phyloP scores from a whole-genome alignment of 805 yeast genomes.

The Wickerhamomyces queroliae region DNA sequence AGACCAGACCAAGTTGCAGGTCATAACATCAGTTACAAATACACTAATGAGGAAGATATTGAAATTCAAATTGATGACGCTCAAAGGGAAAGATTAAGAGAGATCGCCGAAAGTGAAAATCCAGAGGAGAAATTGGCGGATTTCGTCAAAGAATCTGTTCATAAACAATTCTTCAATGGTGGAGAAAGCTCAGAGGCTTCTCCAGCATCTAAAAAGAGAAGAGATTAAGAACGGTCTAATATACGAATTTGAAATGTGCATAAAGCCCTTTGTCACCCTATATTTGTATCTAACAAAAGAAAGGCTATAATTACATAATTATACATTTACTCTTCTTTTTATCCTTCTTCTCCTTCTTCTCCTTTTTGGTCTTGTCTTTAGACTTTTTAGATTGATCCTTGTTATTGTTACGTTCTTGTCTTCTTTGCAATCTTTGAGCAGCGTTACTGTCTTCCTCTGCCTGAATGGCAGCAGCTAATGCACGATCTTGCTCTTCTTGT shows the following conservation, averaged over 20 bases:
- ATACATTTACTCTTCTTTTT: constrained; percentile 2
- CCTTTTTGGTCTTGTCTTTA: constrained; percentile 1
- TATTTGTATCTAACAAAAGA: no score
- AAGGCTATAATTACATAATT: no score
- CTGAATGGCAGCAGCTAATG: constrained; percentile 40
- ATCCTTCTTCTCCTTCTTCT: constrained; percentile 8
- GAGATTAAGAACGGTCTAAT: constrained; percentile 6
- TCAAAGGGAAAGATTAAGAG: constrained; percentile 59
- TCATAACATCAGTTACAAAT: constrained; percentile 49
- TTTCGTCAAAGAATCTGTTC: constrained; percentile 60
- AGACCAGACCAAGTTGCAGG: constrained; percentile 24
- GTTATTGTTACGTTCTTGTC: constrained; percentile 17
- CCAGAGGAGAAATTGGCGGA: constrained; percentile 74
- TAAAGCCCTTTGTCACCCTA: no score
- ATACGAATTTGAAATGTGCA: constrained; percentile 1
- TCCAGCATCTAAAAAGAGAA: constrained; percentile 32
- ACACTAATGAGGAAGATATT: constrained; percentile 39
- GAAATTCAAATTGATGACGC: constrained; percentile 43
- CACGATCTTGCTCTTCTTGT: constrained; percentile 32
- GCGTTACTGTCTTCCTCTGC: constrained; percentile 50
- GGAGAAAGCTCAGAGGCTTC: constrained; percentile 9
- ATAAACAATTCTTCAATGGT: constrained; percentile 38
- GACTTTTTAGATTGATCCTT: neutral
- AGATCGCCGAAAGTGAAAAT: constrained; percentile 71
- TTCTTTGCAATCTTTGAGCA: constrained; percentile 39